Evolutionary conservation across 768 basidiomycete species (phyloP).

Genomic region (Lactarius hatsudake): DNA sequence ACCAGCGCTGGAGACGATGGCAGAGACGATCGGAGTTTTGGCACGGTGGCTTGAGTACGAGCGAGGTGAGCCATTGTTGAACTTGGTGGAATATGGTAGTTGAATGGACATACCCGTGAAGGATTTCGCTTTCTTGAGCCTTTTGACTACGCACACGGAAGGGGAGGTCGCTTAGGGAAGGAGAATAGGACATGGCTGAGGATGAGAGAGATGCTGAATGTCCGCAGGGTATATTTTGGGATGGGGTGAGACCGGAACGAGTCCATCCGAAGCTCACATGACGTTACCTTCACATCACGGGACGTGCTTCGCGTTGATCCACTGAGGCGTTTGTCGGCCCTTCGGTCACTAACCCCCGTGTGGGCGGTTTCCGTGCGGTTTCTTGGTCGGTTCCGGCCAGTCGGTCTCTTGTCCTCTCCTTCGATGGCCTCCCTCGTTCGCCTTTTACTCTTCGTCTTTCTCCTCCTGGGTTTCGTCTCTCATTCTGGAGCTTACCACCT

Average conservation of each 20-base stretch:
- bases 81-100: not conserved
- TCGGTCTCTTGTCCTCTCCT: not conserved
- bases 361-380: not conserved
- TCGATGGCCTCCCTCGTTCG: not conserved
- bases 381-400: not conserved
- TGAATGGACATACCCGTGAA: conserved; percentile 21
- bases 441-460: not conserved
- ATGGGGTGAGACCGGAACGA: not conserved
- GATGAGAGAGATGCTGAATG: not conserved
- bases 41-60: conserved; percentile 15
- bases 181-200: not conserved
- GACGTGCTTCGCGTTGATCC: not conserved
- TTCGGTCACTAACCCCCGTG: not conserved
- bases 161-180: not conserved
- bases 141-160: not conserved
- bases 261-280: not conserved
- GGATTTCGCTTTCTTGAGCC: conserved; percentile 1
- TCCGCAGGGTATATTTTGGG: not conserved
- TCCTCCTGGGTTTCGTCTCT: not conserved
- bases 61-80: not conserved
- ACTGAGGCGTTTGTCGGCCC: not conserved
- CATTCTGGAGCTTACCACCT: not conserved
- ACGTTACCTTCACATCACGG: not conserved
- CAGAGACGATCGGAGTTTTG: conserved; percentile 25
- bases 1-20: conserved; percentile 17